Conservation (phyloP, 176 grass and related monocot species). For the Tillandsia fasciculata region DNA sequence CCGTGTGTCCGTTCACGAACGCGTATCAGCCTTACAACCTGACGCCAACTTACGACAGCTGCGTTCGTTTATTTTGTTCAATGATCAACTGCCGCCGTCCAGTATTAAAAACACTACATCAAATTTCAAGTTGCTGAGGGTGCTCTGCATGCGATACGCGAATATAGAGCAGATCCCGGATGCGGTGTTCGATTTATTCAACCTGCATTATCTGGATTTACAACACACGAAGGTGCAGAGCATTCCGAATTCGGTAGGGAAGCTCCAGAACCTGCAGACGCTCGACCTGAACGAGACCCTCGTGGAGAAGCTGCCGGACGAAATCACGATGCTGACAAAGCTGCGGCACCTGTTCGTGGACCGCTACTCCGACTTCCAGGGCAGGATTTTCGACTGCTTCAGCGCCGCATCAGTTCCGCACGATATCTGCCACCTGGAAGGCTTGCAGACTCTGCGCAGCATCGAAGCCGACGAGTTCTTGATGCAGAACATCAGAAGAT, state of each 20-base stretch:
- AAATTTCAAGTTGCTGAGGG: conserved; percentile 31
- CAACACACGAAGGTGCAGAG: conserved; percentile 18
- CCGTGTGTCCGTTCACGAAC: conserved; percentile 19
- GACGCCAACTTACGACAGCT: conserved; percentile 1
- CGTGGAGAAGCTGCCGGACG: conserved; percentile 20
- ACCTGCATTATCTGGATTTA: conserved; percentile 35
- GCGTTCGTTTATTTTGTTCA: conserved; percentile 23
- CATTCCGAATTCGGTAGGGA: conserved; percentile 30
- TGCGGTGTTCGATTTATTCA: conserved; percentile 25
- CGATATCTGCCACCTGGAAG: background rate
- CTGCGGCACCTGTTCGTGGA: conserved; percentile 22
- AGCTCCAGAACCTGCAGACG: conserved; percentile 34
- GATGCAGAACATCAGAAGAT: conserved; percentile 11
- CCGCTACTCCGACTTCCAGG: background rate
- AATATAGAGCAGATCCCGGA: conserved; percentile 29
- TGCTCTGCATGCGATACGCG: conserved; percentile 21
- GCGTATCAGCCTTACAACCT: background rate
- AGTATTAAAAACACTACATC: conserved; percentile 17
- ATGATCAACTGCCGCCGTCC: conserved; percentile 5
- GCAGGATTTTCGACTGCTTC: too few species aligned
- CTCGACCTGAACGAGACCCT: conserved; percentile 21
- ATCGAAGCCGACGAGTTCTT: conserved; percentile 25
- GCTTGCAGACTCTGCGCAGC: conserved; percentile 20
- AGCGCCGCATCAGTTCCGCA: background rate
- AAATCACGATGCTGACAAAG: conserved; percentile 29